phyloP scores from a whole-genome alignment of 768 basidiomycete species.

The Macrolepiota dolichaula region DNA sequence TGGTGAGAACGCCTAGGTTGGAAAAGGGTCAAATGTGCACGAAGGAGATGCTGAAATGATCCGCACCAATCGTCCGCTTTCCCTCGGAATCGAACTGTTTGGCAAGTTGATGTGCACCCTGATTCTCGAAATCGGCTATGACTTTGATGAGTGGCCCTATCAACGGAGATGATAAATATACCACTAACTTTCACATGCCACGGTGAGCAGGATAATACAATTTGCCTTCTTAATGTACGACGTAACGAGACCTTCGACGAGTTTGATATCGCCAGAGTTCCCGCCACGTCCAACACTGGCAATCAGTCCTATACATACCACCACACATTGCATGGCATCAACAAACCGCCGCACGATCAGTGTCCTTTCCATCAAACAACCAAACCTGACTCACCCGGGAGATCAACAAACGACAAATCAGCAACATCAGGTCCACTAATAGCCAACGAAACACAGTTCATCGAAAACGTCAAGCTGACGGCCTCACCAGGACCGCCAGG shows the following conservation, averaged over 20 bases:
- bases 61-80: conserved; percentile 62
- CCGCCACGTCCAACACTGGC: conserved; percentile 49
- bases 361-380: not conserved
- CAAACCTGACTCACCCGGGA: conserved; percentile 44
- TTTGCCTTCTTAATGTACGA: conserved; percentile 60
- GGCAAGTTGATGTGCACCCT: conserved; percentile 67
- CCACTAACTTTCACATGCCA: conserved; percentile 63
- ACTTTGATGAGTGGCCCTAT: not conserved
- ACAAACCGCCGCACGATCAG: not conserved
- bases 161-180: not conserved
- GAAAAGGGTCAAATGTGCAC: not conserved
- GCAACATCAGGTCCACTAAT: conserved; percentile 59
- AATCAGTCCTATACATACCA: conserved; percentile 43
- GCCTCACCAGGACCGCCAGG: not conserved
- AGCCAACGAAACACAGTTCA: conserved; percentile 52
- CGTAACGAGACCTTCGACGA: conserved; percentile 55
- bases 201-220: conserved; percentile 58
- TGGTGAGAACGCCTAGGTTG: conserved; percentile 62
- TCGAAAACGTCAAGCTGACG: conserved; percentile 40
- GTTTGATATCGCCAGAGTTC: conserved; percentile 52
- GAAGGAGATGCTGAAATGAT: not conserved
- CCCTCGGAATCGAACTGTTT: conserved; percentile 60
- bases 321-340: not conserved
- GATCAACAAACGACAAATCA: conserved; percentile 62
- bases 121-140: conserved; percentile 77